Conservation (phyloP, 192 early-diverging fungal species). For the Coemansia sp. region DNA sequence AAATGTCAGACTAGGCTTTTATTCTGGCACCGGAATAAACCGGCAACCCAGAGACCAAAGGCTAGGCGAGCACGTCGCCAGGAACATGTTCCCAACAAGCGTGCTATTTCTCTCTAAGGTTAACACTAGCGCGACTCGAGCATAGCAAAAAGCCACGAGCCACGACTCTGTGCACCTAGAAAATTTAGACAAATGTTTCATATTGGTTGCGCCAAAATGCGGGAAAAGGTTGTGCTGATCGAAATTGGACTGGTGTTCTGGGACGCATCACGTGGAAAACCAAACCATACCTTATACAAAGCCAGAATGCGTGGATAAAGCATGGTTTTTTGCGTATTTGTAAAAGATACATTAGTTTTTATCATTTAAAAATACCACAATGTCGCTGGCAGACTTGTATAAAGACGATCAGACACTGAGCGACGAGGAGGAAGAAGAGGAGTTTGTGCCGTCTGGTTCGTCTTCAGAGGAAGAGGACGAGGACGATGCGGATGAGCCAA, state of each 20-base stretch:
- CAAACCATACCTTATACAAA: not conserved
- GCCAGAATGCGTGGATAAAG: not conserved
- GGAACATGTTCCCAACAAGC: not conserved
- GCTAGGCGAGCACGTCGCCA: slow-evolving; percentile 6
- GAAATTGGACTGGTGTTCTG: not conserved
- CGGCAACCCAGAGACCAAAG: not conserved
- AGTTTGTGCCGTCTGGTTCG: slow-evolving; percentile 33
- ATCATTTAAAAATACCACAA: not conserved
- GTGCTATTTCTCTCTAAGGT: slow-evolving; percentile 11
- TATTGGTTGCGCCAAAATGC: not conserved
- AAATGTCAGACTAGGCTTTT: slow-evolving; percentile 11
- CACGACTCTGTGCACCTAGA: slow-evolving; percentile 29
- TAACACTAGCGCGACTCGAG: slow-evolving; percentile 12
- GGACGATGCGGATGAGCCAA: slow-evolving; percentile 1
- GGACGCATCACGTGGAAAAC: not conserved
- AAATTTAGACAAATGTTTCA: slow-evolving; percentile 9
- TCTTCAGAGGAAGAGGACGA: slow-evolving; percentile 19
- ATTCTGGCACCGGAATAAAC: not conserved
- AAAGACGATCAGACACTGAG: slow-evolving; percentile 14
- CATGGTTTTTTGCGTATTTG: no score
- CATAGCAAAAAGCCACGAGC: slow-evolving; percentile 1
- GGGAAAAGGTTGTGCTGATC: not conserved
- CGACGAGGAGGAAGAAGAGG: slow-evolving; percentile 29
- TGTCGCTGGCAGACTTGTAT: slow-evolving; percentile 54
- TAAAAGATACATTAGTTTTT: no score